phyloP scores from a whole-genome alignment of 306 rosid genomes.

The Castanospermum australe region DNA sequence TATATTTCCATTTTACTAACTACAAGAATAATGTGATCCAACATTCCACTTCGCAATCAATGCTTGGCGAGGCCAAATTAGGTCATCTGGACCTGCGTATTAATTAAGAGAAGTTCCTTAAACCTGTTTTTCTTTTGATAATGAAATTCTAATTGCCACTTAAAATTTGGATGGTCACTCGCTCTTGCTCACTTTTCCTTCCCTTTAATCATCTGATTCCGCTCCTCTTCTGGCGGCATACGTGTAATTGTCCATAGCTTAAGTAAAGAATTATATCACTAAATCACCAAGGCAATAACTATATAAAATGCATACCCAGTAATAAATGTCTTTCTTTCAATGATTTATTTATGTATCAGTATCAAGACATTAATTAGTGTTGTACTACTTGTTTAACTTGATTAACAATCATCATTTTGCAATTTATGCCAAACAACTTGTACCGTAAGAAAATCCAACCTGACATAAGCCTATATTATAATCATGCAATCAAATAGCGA shows the following conservation, averaged over 20 bases:
- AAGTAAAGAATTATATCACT: background rate
- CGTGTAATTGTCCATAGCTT: background rate
- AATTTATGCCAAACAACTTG: background rate
- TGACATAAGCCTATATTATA: background rate
- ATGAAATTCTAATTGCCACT: background rate
- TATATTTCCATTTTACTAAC: background rate
- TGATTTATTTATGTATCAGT: background rate
- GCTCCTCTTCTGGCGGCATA: background rate
- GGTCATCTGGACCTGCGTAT: background rate
- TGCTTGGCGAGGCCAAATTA: background rate
- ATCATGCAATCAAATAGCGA: background rate
- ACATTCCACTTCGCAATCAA: conserved; percentile 12
- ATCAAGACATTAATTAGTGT: background rate
- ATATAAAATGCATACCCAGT: background rate
- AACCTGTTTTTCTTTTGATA: background rate
- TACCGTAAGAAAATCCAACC: background rate
- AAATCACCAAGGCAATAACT: background rate
- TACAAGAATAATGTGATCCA: background rate
- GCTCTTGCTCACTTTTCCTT: background rate
- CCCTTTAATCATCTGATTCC: background rate
- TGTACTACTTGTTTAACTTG: background rate
- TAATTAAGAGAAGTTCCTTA: background rate
- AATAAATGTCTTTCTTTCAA: too few relatives aligned
- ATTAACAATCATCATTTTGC: background rate
- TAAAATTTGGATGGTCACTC: background rate